These are phyloP conservation scores for Metschnikowia corniflorae DNA, from an alignment of 805 yeast genomes.

Conservation along the genomic window DNA sequence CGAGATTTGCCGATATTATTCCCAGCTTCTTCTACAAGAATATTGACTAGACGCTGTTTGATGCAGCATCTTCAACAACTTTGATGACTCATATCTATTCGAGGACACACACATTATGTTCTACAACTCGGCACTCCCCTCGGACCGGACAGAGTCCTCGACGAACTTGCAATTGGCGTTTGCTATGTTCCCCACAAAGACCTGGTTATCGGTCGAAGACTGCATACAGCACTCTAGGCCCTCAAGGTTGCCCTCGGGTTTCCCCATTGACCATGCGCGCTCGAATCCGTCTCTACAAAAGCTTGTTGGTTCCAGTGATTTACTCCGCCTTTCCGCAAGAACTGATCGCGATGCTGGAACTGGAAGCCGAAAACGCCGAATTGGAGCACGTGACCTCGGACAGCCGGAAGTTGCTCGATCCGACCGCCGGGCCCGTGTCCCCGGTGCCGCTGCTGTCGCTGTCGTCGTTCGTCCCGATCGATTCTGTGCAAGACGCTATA, in stretches of 20 bases:
- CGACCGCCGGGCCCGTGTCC: background rate
- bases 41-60: slow-evolving; percentile 71
- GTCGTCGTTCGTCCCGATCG: slow-evolving; percentile 41
- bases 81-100: slow-evolving; percentile 72
- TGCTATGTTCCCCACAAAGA: too few relatives aligned
- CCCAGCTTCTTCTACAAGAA: slow-evolving; percentile 79
- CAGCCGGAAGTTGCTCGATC: background rate
- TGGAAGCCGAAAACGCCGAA: too few relatives aligned
- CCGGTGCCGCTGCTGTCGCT: slow-evolving; percentile 29
- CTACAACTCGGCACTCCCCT: slow-evolving; percentile 77
- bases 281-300: too few relatives aligned
- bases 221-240: too few relatives aligned
- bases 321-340: too few relatives aligned
- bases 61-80: slow-evolving; percentile 66
- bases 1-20: slow-evolving; percentile 70
- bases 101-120: slow-evolving; percentile 77
- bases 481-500: slow-evolving; percentile 39
- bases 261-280: too few relatives aligned
- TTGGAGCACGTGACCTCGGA: background rate
- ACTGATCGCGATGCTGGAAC: too few relatives aligned
- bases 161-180: too few relatives aligned
- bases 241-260: too few relatives aligned
- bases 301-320: too few relatives aligned
- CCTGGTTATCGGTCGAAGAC: too few relatives aligned
- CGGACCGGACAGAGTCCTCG: too few relatives aligned